Evolutionary conservation across 108 stramenopile genomes (phyloP).

Genomic region (Nitzschia palea): DNA sequence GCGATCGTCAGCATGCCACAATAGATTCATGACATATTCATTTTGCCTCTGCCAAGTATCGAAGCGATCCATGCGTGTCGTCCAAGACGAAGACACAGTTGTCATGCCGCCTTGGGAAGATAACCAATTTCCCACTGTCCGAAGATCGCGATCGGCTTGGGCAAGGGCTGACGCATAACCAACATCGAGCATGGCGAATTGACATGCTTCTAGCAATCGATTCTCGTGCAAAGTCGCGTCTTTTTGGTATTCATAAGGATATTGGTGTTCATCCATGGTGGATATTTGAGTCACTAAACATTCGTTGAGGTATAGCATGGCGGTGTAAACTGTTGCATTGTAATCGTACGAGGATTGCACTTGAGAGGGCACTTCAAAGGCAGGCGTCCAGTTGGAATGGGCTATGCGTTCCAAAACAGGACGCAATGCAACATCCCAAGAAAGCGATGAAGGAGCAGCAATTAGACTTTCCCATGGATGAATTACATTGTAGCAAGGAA

Average conservation of each 20-base stretch:
- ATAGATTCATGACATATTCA: constrained; percentile 23
- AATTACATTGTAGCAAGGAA: constrained; percentile 27
- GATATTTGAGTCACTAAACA: neutral
- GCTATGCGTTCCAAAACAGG: constrained; percentile 24
- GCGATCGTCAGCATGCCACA: constrained; percentile 36
- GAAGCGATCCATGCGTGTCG: constrained; percentile 24
- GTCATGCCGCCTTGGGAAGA: neutral
- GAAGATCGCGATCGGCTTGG: constrained; percentile 37
- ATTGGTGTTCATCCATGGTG: neutral
- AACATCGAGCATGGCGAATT: constrained; percentile 56
- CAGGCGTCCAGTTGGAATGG: constrained; percentile 21
- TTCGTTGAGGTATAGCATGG: constrained; percentile 38
- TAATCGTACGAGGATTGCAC: constrained; percentile 46
- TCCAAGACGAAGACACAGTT: constrained; percentile 10
- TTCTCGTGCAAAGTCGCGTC: neutral
- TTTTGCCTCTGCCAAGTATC: constrained; percentile 12
- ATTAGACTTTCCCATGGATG: constrained; percentile 63
- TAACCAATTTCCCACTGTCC: neutral
- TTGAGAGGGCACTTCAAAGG: constrained; percentile 27
- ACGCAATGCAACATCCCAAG: constrained; percentile 17
- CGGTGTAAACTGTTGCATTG: constrained; percentile 38
- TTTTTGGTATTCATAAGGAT: neutral
- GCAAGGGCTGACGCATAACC: constrained; percentile 49
- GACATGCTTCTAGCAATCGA: constrained; percentile 4
- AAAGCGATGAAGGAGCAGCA: constrained; percentile 3